Evolutionary conservation across 305 asterid genomes (phyloP), one percentile per base, ranked within the genome.

Genomic region (Rubia occidens): DNA sequence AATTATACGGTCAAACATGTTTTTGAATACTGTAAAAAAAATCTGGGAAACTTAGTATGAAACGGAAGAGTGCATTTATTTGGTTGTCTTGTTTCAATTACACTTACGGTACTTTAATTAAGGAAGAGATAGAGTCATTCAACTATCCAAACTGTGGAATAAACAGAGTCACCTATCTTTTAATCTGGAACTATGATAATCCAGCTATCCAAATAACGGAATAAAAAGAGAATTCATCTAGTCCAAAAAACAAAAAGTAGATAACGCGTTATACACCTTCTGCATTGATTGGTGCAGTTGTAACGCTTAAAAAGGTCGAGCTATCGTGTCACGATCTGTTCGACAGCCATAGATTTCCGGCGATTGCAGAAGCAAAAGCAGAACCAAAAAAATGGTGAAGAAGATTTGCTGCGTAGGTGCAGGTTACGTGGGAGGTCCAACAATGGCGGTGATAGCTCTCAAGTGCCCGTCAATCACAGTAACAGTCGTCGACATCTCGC

Each of bases 371-470:
- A 3, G 11, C 6, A 32, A 61, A 60, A 13, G 14, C 6, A 51
- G 20, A 17, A 51, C 58, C 21, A 20, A 4, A 17, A 6, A 88
- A 29, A 69, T 69, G 66, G 73, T 40, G 55, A 69, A 58, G 40
- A 69, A 69, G 54, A 69, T 69, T 24, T 69, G 73, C 32, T 69
- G 73, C 61, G 47, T 69, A 1, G 73, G 73, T 53, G 73, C 73
- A 1, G 73, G 73, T 6, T 69, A 69, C 60, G 73, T 69, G 8
- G 73, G 73, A 13, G 73, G 73, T 3, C 76, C 71, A 21, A 72
- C 76, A 35, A 72, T 72, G 76, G 76, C 76, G 37, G 76, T 72
- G 26, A 72, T 72, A 9, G 76, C 71, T 35, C 66, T 72, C 43
- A 72, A 72, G 21, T 72, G 76, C 66, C 76, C 76, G 11, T 24